These are phyloP conservation scores for Colletotrichum sidae DNA, from an alignment of 2,329 filamentous ascomycete species.

Conservation along the genomic window DNA sequence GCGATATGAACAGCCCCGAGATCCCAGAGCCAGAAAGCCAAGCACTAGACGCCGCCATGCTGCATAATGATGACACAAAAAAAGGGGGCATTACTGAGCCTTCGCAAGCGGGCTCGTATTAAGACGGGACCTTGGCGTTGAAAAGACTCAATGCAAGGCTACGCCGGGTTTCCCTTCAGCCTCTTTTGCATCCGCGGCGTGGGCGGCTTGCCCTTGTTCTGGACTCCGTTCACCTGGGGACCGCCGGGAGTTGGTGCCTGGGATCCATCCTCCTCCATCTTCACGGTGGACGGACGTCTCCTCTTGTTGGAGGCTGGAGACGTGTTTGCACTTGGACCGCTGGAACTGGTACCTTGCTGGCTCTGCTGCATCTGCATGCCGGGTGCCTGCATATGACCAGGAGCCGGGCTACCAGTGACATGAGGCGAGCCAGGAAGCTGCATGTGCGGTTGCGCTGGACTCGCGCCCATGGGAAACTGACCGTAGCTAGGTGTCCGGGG, in stretches of 20 bases:
- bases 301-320: slow-evolving; percentile 72
- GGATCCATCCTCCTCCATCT: slow-evolving; percentile 66
- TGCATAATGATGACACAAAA: slow-evolving; percentile 49
- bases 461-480: slow-evolving; percentile 70
- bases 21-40: slow-evolving; percentile 39
- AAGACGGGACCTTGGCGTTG: slow-evolving; percentile 27
- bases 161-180: slow-evolving; percentile 58
- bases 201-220: slow-evolving; percentile 63
- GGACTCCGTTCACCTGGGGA: slow-evolving; percentile 64
- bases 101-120: slow-evolving; percentile 20
- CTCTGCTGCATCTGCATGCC: slow-evolving; percentile 76
- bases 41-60: slow-evolving; percentile 51
- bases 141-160: slow-evolving; percentile 34
- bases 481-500: slow-evolving; percentile 66
- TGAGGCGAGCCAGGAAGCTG: slow-evolving; percentile 73
- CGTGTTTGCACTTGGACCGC: slow-evolving; percentile 75
- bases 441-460: slow-evolving; percentile 70
- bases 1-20: slow-evolving; percentile 36
- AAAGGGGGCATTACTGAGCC: slow-evolving; percentile 39
- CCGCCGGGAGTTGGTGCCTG: slow-evolving; percentile 61
- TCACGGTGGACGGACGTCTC: slow-evolving; percentile 67
- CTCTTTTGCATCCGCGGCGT: slow-evolving; percentile 69
- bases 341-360: slow-evolving; percentile 75
- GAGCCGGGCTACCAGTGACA: slow-evolving; percentile 68
- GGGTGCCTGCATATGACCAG: slow-evolving; percentile 72